Percentiles rank a stretch among this genome's conserved stretches.
These are phyloP conservation scores for Metroxylon sagu DNA, from an alignment of 176 grass and related monocot genomes.

Conservation along the genomic window DNA sequence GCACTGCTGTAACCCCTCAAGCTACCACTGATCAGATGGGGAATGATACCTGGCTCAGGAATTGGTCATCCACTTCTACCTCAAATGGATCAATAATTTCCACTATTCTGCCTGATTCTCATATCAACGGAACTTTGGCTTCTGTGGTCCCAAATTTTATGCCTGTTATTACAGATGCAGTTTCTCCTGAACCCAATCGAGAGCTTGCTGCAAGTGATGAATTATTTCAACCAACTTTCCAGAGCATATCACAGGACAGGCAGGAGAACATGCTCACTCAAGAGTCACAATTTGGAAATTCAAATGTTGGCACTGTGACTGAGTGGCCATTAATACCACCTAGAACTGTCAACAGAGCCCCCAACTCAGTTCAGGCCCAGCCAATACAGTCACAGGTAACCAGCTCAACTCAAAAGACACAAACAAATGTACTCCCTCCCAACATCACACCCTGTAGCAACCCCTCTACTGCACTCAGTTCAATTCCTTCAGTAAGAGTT, in stretches of 20 bases:
- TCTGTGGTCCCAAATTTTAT: slow-evolving; percentile 47
- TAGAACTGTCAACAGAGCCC: slow-evolving; percentile 47
- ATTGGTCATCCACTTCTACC: not conserved
- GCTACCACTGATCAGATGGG: not conserved
- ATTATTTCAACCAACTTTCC: slow-evolving; percentile 29
- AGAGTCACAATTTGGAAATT: slow-evolving; percentile 14
- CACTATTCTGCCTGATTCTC: slow-evolving; percentile 10
- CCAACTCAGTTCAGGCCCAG: slow-evolving; percentile 45
- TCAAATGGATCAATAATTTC: slow-evolving; percentile 2
- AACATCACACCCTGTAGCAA: slow-evolving; percentile 3
- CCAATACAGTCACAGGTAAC: slow-evolving; percentile 28
- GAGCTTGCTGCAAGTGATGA: slow-evolving; percentile 9
- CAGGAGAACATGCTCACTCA: slow-evolving; percentile 12
- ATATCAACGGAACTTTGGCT: slow-evolving; percentile 55
- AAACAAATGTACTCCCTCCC: slow-evolving; percentile 26
- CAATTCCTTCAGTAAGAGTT: slow-evolving; percentile 9
- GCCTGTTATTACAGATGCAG: slow-evolving; percentile 35
- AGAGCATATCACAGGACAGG: slow-evolving; percentile 23
- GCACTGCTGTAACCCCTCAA: not conserved
- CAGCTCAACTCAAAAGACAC: slow-evolving; percentile 40
- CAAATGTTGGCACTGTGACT: slow-evolving; percentile 16
- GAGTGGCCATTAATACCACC: slow-evolving; percentile 34
- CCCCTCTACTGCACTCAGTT: slow-evolving; percentile 16
- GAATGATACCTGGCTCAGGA: not conserved
- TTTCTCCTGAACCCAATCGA: slow-evolving; percentile 25